Evolutionary conservation across 1,284 basidiomycete genomes (phyloP).

Genomic region (Phylloboletellus chloephorus): DNA sequence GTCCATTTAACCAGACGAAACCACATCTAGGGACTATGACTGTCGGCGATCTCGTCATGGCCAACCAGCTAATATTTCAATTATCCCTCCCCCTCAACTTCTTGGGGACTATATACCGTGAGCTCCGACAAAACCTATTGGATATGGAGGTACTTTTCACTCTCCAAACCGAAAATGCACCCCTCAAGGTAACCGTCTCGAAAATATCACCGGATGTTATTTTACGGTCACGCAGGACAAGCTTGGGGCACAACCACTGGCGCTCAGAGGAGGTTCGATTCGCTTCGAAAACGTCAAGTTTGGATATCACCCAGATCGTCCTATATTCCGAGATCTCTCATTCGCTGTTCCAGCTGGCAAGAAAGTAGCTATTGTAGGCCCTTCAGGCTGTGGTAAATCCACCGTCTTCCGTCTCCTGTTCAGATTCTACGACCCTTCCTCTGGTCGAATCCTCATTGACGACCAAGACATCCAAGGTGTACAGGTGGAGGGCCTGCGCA

Average conservation of each 20-base stretch:
- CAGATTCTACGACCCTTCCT: constrained; percentile 86
- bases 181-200: constrained; percentile 51
- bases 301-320: constrained; percentile 84
- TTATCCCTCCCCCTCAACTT: constrained; percentile 95
- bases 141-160: constrained; percentile 98
- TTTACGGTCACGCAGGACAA: constrained; percentile 52
- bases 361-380: constrained; percentile 95
- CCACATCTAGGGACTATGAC: constrained; percentile 82
- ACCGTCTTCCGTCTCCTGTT: constrained; percentile 93
- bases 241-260: constrained; percentile 62
- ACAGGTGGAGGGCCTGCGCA: constrained; percentile 69
- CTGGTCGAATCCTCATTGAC: constrained; percentile 80
- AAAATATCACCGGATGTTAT: not conserved
- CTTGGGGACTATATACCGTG: constrained; percentile 93
- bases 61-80: constrained; percentile 99
- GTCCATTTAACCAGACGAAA: constrained; percentile 1
- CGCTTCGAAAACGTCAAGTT: constrained; percentile 91
- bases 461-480: constrained; percentile 81
- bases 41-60: constrained; percentile 96
- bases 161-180: constrained; percentile 78
- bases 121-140: constrained; percentile 89
- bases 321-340: constrained; percentile 85
- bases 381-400: constrained; percentile 96
- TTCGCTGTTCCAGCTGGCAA: constrained; percentile 93
- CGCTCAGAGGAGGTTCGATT: constrained; percentile 80